phyloP scores from a whole-genome alignment of 495 filamentous ascomycete genomes.

The Hyaloscypha bicolor region DNA sequence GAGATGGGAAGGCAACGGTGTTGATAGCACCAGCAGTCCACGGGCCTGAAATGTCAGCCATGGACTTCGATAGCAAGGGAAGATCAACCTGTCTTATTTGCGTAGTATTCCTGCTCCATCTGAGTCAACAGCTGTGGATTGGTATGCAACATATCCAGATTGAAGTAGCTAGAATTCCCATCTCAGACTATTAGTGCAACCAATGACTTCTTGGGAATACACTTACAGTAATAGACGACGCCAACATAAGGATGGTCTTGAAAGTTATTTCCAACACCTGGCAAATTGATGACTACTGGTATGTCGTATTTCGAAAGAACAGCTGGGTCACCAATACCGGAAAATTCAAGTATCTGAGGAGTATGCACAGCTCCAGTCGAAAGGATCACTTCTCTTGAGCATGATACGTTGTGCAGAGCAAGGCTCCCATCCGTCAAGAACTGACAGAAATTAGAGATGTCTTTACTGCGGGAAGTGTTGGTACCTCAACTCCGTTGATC shows the following conservation, averaged over 20 bases:
- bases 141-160: slow-evolving; percentile 9
- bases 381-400: slow-evolving; percentile 62
- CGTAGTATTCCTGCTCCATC: slow-evolving; percentile 23
- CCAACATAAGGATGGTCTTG: slow-evolving; percentile 49
- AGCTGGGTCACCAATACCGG: slow-evolving; percentile 56
- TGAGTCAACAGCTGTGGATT: slow-evolving; percentile 15
- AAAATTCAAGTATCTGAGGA: slow-evolving; percentile 65
- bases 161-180: slow-evolving; percentile 14
- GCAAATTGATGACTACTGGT: slow-evolving; percentile 52
- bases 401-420: slow-evolving; percentile 13
- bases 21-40: slow-evolving; percentile 44
- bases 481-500: slow-evolving; percentile 13
- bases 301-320: slow-evolving; percentile 54
- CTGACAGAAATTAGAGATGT: not conserved
- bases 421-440: slow-evolving; percentile 15
- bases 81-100: slow-evolving; percentile 21
- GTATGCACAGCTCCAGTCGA: slow-evolving; percentile 63
- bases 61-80: not conserved
- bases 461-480: not conserved
- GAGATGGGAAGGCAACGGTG: slow-evolving; percentile 43
- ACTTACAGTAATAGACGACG: slow-evolving; percentile 17
- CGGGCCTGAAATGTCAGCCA: slow-evolving; percentile 36
- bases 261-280: slow-evolving; percentile 67
- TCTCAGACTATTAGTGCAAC: slow-evolving; percentile 7
- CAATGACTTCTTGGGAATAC: not conserved